These are phyloP conservation scores for Pichia cephalocereana DNA, from an alignment of 805 yeast species.

Conservation along the genomic window DNA sequence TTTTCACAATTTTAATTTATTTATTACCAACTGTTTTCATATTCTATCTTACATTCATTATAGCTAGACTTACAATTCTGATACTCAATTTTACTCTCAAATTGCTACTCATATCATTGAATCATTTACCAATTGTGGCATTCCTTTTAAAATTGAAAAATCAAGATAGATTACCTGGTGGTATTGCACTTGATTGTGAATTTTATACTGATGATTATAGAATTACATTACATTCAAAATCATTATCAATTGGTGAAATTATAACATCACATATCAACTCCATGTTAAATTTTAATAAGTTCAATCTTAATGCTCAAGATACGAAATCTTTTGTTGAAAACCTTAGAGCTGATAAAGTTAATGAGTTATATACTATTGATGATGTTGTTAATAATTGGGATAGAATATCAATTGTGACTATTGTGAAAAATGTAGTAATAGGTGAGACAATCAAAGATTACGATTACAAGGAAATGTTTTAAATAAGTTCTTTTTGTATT, in stretches of 20 bases:
- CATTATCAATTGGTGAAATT: conserved; percentile 22
- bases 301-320: conserved; percentile 10
- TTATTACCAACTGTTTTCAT: conserved; percentile 82
- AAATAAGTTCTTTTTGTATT: not conserved
- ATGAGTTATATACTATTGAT: not conserved
- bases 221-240: conserved; percentile 15
- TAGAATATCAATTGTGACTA: conserved; percentile 13
- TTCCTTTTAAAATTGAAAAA: conserved; percentile 72
- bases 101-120: conserved; percentile 51
- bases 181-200: conserved; percentile 29
- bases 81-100: conserved; percentile 44
- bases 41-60: conserved; percentile 68
- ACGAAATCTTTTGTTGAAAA: not conserved
- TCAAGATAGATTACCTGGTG: conserved; percentile 53
- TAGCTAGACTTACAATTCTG: conserved; percentile 45
- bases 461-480: conserved; percentile 26
- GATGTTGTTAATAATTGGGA: conserved; percentile 22
- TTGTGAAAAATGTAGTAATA: conserved; percentile 16
- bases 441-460: conserved; percentile 23
- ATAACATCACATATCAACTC: conserved; percentile 22
- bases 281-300: conserved; percentile 21
- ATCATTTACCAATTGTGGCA: conserved; percentile 84
- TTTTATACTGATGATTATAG: conserved; percentile 7
- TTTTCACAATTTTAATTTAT: conserved; percentile 72
- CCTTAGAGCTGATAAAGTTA: not conserved